Percentiles rank a stretch among this genome's conserved stretches.
phyloP scores from a whole-genome alignment of 1,284 basidiomycete species.

The Trichosporon coremiiforme region DNA sequence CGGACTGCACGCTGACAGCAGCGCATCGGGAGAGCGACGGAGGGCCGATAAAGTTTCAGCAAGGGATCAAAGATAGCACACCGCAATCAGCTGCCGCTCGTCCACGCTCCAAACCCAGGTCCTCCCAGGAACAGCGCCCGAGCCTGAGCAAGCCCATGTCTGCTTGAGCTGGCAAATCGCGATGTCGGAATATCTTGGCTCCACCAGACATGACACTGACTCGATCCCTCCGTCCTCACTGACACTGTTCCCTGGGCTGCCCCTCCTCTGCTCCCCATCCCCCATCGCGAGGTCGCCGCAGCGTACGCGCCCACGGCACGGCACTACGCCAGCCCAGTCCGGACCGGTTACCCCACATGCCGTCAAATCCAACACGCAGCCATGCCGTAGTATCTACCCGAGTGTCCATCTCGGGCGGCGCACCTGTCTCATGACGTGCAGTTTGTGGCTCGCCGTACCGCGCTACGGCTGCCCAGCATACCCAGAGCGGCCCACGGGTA shows the following conservation, averaged over 20 bases:
- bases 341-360: slow-evolving; percentile 3
- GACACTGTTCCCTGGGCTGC: neutral
- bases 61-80: neutral
- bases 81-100: slow-evolving; percentile 12
- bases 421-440: neutral
- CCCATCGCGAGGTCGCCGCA: slow-evolving; percentile 12
- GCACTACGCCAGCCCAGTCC: neutral
- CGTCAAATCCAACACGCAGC: neutral
- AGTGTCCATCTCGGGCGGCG: neutral
- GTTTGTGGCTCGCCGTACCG: neutral
- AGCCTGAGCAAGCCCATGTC: neutral
- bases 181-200: slow-evolving; percentile 17
- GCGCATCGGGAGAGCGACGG: slow-evolving; percentile 5
- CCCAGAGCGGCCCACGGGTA: neutral
- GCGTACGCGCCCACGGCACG: neutral
- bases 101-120: neutral
- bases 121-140: neutral
- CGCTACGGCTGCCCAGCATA: neutral
- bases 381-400: neutral
- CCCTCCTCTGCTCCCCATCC: neutral
- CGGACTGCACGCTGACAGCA: neutral
- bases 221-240: neutral
- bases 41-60: slow-evolving; percentile 12
- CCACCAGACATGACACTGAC: neutral
- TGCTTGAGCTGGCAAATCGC: neutral